Evolutionary conservation across 768 basidiomycete genomes (phyloP).

Genomic region (Chiua virens): DNA sequence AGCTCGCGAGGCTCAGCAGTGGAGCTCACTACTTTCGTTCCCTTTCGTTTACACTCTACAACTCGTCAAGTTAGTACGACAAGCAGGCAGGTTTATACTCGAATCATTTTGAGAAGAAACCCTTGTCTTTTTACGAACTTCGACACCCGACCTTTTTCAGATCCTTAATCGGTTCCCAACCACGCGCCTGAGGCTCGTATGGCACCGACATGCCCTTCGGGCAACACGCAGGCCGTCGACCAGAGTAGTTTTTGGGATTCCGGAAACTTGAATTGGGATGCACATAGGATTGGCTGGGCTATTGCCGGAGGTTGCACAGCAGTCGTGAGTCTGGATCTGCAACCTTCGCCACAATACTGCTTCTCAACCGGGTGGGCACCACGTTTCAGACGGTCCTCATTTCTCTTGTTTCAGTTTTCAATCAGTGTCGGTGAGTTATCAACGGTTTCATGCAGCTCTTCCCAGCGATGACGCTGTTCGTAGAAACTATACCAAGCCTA

Average conservation of each 20-base stretch:
- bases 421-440: slow-evolving; percentile 61
- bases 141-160: not conserved
- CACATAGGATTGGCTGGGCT: slow-evolving; percentile 72
- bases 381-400: slow-evolving; percentile 56
- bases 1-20: not conserved
- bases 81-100: slow-evolving; percentile 6
- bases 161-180: not conserved
- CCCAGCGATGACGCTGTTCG: not conserved
- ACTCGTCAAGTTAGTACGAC: not conserved
- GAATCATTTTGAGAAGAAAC: slow-evolving; percentile 1
- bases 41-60: not conserved
- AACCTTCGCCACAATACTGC: not conserved
- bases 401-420: slow-evolving; percentile 51
- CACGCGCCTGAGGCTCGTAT: slow-evolving; percentile 10
- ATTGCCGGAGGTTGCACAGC: slow-evolving; percentile 62
- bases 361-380: not conserved
- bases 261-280: slow-evolving; percentile 54
- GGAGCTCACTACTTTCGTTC: not conserved
- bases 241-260: slow-evolving; percentile 64
- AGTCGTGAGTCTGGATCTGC: slow-evolving; percentile 50
- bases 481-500: slow-evolving; percentile 70
- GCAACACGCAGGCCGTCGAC: slow-evolving; percentile 51
- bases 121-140: slow-evolving; percentile 7
- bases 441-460: not conserved
- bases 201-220: slow-evolving; percentile 45